These are phyloP conservation scores for Casaregolazyma suthepensis DNA, from an alignment of 1,139 yeast genomes.

Conservation along the genomic window DNA sequence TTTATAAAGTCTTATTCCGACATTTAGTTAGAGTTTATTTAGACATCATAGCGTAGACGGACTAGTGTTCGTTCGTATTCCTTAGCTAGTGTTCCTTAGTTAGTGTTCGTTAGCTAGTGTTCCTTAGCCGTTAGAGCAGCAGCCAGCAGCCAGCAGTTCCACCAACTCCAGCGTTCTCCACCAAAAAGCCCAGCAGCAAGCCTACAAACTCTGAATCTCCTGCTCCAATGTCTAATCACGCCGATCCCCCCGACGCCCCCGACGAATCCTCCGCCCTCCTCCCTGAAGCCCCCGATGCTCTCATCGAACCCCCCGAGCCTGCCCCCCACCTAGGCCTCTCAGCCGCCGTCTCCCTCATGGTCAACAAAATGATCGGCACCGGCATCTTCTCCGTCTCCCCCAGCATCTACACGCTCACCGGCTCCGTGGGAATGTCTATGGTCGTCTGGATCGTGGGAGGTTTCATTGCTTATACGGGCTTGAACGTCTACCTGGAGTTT, in stretches of 20 bases:
- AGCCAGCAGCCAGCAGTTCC: too few species aligned
- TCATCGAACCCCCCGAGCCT: too few species aligned
- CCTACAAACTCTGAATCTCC: not conserved
- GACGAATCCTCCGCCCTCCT: not conserved
- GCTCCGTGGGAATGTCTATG: slow-evolving; percentile 67
- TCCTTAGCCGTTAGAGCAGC: too few species aligned
- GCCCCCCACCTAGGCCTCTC: slow-evolving; percentile 22
- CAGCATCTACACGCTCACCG: slow-evolving; percentile 56
- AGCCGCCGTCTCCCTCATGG: slow-evolving; percentile 57
- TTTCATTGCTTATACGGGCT: slow-evolving; percentile 61
- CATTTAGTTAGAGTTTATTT: too few species aligned
- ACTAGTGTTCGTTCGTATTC: too few species aligned
- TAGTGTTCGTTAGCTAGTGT: too few species aligned
- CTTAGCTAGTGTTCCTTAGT: too few species aligned
- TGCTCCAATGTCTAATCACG: too few species aligned
- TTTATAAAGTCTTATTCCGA: too few species aligned
- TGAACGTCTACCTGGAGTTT: slow-evolving; percentile 69
- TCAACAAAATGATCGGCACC: slow-evolving; percentile 75
- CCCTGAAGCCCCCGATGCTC: not conserved
- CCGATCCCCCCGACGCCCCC: not conserved
- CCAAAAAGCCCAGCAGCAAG: not conserved
- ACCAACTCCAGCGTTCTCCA: too few species aligned
- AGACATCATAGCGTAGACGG: too few species aligned
- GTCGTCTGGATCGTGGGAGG: slow-evolving; percentile 71
- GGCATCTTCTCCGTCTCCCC: slow-evolving; percentile 78